phyloP scores from a whole-genome alignment of 345 rosid species.

The Microthlaspi erraticum region DNA sequence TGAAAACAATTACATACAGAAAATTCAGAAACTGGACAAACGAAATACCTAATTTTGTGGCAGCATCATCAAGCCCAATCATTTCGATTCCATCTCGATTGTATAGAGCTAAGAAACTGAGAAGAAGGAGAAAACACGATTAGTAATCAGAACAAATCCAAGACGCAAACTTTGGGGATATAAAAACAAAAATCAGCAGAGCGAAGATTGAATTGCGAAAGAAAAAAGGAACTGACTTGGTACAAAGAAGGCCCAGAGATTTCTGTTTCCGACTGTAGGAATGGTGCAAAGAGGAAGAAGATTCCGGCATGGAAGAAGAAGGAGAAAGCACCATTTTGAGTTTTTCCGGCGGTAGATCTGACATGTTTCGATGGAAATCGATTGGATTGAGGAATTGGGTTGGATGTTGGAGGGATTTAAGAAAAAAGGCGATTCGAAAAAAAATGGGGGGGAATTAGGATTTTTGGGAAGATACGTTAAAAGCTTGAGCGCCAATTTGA shows the following conservation, averaged over 20 bases:
- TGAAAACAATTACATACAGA: neutral
- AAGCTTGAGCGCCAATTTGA: slow-evolving; percentile 45
- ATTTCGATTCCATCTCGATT: slow-evolving; percentile 65
- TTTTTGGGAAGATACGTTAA: slow-evolving; percentile 32
- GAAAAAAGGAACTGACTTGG: slow-evolving; percentile 58
- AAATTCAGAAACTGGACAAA: neutral
- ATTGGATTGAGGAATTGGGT: slow-evolving; percentile 9
- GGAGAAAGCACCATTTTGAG: slow-evolving; percentile 34
- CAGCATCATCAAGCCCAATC: slow-evolving; percentile 89
- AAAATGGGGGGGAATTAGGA: slow-evolving; percentile 24
- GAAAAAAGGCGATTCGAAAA: slow-evolving; percentile 15
- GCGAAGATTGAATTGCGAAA: neutral
- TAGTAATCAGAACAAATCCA: neutral
- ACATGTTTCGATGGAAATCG: slow-evolving; percentile 24
- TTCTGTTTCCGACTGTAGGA: slow-evolving; percentile 83
- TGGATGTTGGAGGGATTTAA: slow-evolving; percentile 26
- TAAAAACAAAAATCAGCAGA: neutral
- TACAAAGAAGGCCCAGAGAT: slow-evolving; percentile 88
- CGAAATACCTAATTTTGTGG: slow-evolving; percentile 63
- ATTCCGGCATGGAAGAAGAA: slow-evolving; percentile 48
- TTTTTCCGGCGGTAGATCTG: slow-evolving; percentile 40
- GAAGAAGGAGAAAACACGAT: neutral
- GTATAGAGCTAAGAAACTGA: slow-evolving; percentile 78
- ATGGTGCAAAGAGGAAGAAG: slow-evolving; percentile 59
- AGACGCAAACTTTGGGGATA: neutral